Conservation (phyloP, 441 rosid species). For the Pelargonium australe region DNA sequence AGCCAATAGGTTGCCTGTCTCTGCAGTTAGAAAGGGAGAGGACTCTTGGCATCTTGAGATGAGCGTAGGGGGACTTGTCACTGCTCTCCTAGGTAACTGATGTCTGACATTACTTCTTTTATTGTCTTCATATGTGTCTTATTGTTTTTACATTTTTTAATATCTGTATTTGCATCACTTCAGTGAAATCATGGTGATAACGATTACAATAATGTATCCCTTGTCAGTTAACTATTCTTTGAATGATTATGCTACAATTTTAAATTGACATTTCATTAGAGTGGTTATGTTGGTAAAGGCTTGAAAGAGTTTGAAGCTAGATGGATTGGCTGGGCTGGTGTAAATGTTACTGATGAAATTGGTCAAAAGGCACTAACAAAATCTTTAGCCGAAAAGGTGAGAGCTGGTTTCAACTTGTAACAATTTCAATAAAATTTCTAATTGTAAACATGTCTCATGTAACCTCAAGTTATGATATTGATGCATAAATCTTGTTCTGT, state of each 20-base stretch:
- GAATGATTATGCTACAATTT: no score
- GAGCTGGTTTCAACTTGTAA: conserved; percentile 3
- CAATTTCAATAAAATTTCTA: background rate
- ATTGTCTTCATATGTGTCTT: conserved; percentile 21
- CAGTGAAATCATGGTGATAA: background rate
- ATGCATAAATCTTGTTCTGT: conserved; percentile 1
- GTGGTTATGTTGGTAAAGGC: conserved; percentile 45
- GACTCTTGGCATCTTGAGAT: conserved; percentile 93
- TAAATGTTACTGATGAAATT: conserved; percentile 90
- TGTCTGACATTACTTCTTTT: background rate
- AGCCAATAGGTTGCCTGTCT: conserved; percentile 94
- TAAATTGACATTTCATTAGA: conserved; percentile 14
- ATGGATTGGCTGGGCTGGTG: conserved; percentile 99
- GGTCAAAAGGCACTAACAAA: conserved; percentile 88
- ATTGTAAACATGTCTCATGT: background rate
- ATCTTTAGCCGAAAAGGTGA: conserved; percentile 93
- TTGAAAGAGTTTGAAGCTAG: conserved; percentile 96
- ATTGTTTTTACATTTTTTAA: conserved; percentile 8
- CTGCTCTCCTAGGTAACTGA: conserved; percentile 43
- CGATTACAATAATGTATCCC: background rate
- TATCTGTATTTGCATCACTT: background rate
- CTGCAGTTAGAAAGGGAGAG: conserved; percentile 93
- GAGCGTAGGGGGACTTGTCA: conserved; percentile 95
- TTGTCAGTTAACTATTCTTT: no score
- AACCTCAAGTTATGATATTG: background rate